A percentile compares a stretch with the other conserved stretches of the same genome.
Evolutionary conservation across 768 basidiomycete genomes (phyloP).

Genomic region (Lactarius indigo): DNA sequence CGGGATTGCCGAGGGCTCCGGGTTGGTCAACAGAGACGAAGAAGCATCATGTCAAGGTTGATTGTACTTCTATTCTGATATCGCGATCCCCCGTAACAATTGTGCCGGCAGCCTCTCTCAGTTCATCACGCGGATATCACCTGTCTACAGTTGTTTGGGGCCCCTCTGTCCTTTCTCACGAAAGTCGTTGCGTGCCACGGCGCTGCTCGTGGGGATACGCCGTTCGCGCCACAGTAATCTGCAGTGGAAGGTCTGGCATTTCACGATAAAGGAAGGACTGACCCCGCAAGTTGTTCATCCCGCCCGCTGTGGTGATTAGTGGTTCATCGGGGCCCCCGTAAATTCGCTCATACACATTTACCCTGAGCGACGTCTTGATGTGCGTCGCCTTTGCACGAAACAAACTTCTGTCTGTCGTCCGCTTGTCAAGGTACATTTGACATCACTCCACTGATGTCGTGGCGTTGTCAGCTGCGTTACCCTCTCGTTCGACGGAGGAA

Average conservation of each 20-base stretch:
- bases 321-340: constrained; percentile 9
- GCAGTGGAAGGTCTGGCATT: constrained; percentile 5
- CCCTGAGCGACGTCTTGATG: background rate
- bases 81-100: background rate
- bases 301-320: background rate
- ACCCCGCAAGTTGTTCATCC: constrained; percentile 1
- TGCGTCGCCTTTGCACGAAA: background rate
- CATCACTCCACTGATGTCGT: background rate
- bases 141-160: background rate
- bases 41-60: constrained; percentile 7
- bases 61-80: constrained; percentile 7
- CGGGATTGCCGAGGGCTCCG: constrained; percentile 9
- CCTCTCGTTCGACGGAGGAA: background rate
- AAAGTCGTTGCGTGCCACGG: constrained; percentile 17
- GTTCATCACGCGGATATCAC: constrained; percentile 1
- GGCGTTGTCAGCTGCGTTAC: background rate
- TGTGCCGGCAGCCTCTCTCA: background rate
- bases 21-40: background rate
- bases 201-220: constrained; percentile 16
- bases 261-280: background rate
- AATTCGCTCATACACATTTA: constrained; percentile 1
- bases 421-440: background rate
- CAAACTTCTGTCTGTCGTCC: constrained; percentile 7
- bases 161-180: constrained; percentile 13
- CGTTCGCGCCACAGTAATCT: constrained; percentile 10